Conservation (phyloP, 2,329 filamentous ascomycete species). For the Fusarium sp. region DNA sequence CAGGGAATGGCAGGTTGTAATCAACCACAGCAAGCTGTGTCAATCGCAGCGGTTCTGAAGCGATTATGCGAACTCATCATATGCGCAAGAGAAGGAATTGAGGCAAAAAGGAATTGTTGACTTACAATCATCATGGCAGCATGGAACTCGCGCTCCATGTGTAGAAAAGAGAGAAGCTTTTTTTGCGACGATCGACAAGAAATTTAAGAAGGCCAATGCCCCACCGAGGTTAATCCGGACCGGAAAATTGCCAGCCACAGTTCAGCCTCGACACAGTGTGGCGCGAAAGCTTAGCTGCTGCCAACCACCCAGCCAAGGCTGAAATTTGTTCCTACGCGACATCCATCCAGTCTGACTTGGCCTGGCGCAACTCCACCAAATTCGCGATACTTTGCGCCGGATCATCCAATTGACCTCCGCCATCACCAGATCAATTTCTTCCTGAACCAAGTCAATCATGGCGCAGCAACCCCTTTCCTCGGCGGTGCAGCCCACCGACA, state of each 20-base stretch:
- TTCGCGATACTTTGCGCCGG: slow-evolving; percentile 41
- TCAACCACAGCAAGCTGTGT: slow-evolving; percentile 60
- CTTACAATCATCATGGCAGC: slow-evolving; percentile 55
- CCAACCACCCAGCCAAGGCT: slow-evolving; percentile 46
- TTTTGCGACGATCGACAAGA: slow-evolving; percentile 19
- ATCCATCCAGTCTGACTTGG: slow-evolving; percentile 18
- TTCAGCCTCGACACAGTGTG: slow-evolving; percentile 30
- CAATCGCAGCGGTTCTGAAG: slow-evolving; percentile 66
- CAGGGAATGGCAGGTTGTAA: slow-evolving; percentile 56
- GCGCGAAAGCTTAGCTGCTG: slow-evolving; percentile 26
- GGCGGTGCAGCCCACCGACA: slow-evolving; percentile 69
- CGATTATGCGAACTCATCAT: slow-evolving; percentile 59
- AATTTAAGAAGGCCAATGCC: slow-evolving; percentile 31
- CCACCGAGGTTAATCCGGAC: slow-evolving; percentile 39
- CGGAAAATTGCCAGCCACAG: not conserved
- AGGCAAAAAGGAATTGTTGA: slow-evolving; percentile 17
- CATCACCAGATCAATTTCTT: slow-evolving; percentile 17
- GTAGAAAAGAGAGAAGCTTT: slow-evolving; percentile 25
- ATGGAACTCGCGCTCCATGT: slow-evolving; percentile 48
- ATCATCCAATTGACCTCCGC: slow-evolving; percentile 42
- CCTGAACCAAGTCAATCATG: slow-evolving; percentile 54
- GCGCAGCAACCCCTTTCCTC: slow-evolving; percentile 67
- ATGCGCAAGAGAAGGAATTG: slow-evolving; percentile 17
- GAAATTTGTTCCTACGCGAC: slow-evolving; percentile 51
- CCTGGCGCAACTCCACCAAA: slow-evolving; percentile 43